phyloP scores from a whole-genome alignment of 305 asterid genomes.

The Plantago coronopus region DNA sequence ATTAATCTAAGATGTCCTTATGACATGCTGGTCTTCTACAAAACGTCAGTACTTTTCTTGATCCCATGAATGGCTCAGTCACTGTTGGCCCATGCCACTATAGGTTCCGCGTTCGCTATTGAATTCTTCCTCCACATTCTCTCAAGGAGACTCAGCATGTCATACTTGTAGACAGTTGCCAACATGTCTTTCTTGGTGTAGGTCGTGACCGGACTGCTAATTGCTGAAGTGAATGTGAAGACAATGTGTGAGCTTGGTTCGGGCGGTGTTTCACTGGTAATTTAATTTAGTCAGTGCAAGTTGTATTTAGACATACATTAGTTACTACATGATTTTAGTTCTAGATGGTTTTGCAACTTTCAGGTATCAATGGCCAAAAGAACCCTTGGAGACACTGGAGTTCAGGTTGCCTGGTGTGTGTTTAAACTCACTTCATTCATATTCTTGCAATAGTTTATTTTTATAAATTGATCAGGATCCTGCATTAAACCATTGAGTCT shows the following conservation, averaged over 20 bases:
- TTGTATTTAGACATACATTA: conserved; percentile 12
- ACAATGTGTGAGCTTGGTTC: conserved; percentile 95
- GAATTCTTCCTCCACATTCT: too few species aligned
- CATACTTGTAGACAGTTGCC: conserved; percentile 18
- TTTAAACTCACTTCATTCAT: conserved; percentile 21
- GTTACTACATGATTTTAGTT: neutral
- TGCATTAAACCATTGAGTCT: conserved; percentile 2
- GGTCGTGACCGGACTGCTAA: conserved; percentile 81
- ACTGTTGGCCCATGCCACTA: too few species aligned
- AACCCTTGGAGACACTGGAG: conserved; percentile 79
- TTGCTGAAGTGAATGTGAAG: conserved; percentile 96
- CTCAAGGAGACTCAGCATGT: neutral
- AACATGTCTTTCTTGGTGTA: conserved; percentile 31
- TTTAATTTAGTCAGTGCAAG: conserved; percentile 8
- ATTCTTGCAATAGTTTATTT: neutral
- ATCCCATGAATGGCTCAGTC: too few species aligned
- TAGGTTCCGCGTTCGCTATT: too few species aligned
- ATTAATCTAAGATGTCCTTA: too few species aligned
- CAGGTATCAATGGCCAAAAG: conserved; percentile 96
- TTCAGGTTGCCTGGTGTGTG: conserved; percentile 76
- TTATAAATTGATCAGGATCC: neutral
- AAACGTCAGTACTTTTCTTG: too few species aligned
- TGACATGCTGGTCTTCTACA: too few species aligned
- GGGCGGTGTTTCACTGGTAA: conserved; percentile 94
- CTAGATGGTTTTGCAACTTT: conserved; percentile 18